Base-by-base conservation (phyloP, 306 rosid genomes). In the Fragaria vesca region DNA sequence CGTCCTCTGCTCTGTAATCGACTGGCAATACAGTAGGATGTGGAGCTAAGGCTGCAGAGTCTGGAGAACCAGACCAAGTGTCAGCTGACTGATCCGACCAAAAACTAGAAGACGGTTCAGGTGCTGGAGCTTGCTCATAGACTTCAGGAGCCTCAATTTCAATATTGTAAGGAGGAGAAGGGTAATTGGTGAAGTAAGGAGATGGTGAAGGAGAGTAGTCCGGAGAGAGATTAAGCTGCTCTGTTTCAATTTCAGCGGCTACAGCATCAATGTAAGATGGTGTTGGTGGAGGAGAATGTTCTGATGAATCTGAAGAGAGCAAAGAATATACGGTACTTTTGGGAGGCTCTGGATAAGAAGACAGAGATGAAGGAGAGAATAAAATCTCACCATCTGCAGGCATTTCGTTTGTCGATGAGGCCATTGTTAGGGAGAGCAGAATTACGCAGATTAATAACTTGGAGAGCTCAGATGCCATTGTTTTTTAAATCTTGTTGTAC, bases 1-100 rank as follows among this genome's bases (percentile, higher is more conserved):
- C 81, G 1, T 77, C 81, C 6, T 80, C 86, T 0, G 83, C 81
- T 47, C 45, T 72, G 52, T 82, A 80, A 6, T 51, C 72, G 60
- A 69, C 77, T 9, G 80, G 78, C 24, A 54, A n/a, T 30, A 28
- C 74, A 36, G 3, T 15, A 51, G 67, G 30, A 26, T 12, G 58
- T 30, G 58, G 51, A 70, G 24, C n/a, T 21, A 24, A 3, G 11
- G 28, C 58, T 24, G 55, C 55, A 16, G 30, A 8, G 12, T 48
- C 69, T 4, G 62, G 34, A 34, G 50, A 28, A 62, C 7, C n/a
- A 62, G 18, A 13, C 36, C 9, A 7, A 32, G 40, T 15, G 21
- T 62, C 42, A 3, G 68, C 40, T 28, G 16, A 62, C 34, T 26
- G 68, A 15, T 12, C 36, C 68, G 68, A 30, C 20, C 24, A 43